These are phyloP conservation scores for Euphrasia confusa DNA, from an alignment of 257 asterid genomes.

Conservation along the genomic window DNA sequence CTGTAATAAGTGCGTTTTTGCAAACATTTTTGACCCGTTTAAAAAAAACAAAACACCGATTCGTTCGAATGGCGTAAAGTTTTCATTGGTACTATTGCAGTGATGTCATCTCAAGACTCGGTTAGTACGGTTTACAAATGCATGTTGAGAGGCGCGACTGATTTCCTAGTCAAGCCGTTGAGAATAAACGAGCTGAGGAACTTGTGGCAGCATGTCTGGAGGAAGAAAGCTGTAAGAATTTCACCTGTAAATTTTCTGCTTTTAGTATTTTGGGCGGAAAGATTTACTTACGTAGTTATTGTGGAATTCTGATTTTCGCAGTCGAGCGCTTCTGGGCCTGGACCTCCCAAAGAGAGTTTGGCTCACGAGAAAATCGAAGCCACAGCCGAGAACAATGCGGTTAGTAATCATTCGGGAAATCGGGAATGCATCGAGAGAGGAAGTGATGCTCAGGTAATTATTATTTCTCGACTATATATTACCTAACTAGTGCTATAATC, in stretches of 20 bases:
- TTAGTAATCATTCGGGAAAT: slow-evolving; percentile 71
- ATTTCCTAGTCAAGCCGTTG: slow-evolving; percentile 84
- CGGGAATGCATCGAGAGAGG: slow-evolving; percentile 79
- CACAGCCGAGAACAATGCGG: slow-evolving; percentile 78
- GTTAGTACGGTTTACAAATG: slow-evolving; percentile 73
- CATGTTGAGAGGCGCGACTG: slow-evolving; percentile 92
- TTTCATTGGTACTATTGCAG: slow-evolving; percentile 40
- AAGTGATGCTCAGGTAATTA: slow-evolving; percentile 83
- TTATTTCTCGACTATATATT: neutral
- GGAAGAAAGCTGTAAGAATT: slow-evolving; percentile 64
- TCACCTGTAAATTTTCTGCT: neutral
- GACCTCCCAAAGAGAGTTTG: slow-evolving; percentile 62
- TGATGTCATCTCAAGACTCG: slow-evolving; percentile 86
- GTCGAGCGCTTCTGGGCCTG: slow-evolving; percentile 46
- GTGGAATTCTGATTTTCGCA: slow-evolving; percentile 26
- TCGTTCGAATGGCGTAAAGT: neutral
- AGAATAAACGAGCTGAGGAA: slow-evolving; percentile 75
- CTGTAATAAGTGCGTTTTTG: slow-evolving; percentile 71
- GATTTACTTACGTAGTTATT: neutral
- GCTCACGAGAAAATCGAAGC: slow-evolving; percentile 73
- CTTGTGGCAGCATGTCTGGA: slow-evolving; percentile 97
- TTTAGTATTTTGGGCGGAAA: neutral
- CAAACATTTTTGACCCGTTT: neutral
- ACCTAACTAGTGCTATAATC: neutral
- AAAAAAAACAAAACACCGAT: neutral